Base-by-base conservation (phyloP, 2,329 filamentous ascomycete genomes). In the Penicillium concentricum region DNA sequence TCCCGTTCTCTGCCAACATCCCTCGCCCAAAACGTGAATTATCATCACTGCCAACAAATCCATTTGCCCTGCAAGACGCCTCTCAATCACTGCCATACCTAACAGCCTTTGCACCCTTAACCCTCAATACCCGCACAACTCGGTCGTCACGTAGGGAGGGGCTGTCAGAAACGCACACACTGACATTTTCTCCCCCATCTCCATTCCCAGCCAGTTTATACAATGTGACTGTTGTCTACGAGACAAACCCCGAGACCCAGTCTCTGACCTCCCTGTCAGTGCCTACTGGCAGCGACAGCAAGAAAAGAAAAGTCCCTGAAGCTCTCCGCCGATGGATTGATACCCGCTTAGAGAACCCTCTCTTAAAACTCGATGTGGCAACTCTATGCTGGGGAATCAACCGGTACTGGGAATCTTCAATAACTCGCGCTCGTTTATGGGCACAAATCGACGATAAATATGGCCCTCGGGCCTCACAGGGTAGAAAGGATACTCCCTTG, bases 91-190 rank as follows among this genome's bases (percentile, higher is more conserved):
- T 89, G 2, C 85, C 87, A 0, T 91, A 88, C 61, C 79, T 92
- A 0, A 83, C 88, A 44, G 79, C 88, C 9, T 91, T 94, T 65
- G 89, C 85, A 0, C 84, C 88, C 0, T 80, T 94, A 15, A 78
- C 78, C 0, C 86, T 89, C 56, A 66, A 60, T 6, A 57, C 70
- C 15, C 65, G 69, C 32, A 73, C 69, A 26, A 67, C 56, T n/a
- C 63, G 65, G 10, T 59, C 67, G 9, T 56, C 64, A 9, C 57
- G 64, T 22, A 46, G 61, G 5, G 55, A 58, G 15, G 45, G 47
- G 10, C 51, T 74, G 10, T 56, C 66, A 3, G 73, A 76, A 57
- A 72, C 57, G 38, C 73, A 76, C 59, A 66, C 67, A 15, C 58
- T 77, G n/a, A 66, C 58, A 30, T 68, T 77, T 7, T 72, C 71